phyloP scores from a whole-genome alignment of 108 stramenopile species.

The Mediolabrus comicus region DNA sequence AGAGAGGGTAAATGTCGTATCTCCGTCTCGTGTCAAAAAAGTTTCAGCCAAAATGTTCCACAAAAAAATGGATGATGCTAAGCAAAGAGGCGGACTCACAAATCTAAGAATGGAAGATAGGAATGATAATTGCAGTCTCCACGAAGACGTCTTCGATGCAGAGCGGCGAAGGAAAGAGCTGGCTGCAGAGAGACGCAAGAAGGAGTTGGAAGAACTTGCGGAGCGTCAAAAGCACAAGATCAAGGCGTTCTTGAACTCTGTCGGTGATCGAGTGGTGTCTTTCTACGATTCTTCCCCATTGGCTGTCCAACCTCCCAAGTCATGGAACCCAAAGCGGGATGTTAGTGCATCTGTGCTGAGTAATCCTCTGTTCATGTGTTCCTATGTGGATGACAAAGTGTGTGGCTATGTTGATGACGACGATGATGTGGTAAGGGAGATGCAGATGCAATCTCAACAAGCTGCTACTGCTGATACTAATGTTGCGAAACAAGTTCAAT shows the following conservation, averaged over 20 bases:
- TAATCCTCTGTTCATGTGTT: not conserved
- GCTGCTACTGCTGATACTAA: not conserved
- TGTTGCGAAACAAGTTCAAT: not conserved
- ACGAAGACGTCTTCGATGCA: not conserved
- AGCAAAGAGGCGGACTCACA: no score
- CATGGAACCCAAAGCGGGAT: not conserved
- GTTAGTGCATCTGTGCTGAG: not conserved
- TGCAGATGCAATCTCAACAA: not conserved
- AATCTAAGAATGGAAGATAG: no score
- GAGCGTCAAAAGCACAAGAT: not conserved
- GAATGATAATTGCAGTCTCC: no score
- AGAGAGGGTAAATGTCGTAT: no score
- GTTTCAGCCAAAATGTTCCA: no score
- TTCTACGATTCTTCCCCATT: not conserved
- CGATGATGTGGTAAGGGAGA: not conserved
- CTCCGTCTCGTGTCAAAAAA: no score
- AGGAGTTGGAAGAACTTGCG: not conserved
- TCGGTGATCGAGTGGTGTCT: not conserved
- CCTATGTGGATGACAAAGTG: not conserved
- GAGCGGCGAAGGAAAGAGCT: not conserved
- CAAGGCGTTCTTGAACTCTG: not conserved
- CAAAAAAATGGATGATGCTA: no score
- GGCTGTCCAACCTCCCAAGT: not conserved
- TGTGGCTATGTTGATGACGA: not conserved
- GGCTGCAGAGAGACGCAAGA: not conserved